Conservation (phyloP, 2,329 filamentous ascomycete species). For the Colletotrichum sp. region DNA sequence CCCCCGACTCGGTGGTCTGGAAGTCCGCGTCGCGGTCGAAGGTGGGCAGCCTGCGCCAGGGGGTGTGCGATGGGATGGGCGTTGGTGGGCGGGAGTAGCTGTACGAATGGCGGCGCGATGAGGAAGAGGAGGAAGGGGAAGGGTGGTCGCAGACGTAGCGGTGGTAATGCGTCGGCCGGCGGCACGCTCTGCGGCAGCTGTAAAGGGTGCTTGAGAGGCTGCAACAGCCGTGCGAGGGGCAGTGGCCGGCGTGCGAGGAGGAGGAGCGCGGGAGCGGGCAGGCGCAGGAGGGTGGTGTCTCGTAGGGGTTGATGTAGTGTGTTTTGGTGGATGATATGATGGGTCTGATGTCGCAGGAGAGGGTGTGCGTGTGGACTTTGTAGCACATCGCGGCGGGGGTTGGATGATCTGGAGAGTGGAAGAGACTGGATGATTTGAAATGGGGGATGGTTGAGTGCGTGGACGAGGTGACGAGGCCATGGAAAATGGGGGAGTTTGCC, state of each 20-base stretch:
- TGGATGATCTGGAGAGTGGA: fast-evolving
- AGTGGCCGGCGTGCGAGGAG: conserved; percentile 16
- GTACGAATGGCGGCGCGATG: conserved; percentile 24
- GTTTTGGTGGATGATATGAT: conserved; percentile 27
- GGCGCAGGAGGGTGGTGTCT: conserved; percentile 21
- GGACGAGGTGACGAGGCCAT: neutral
- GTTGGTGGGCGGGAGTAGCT: neutral
- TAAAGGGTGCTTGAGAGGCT: conserved; percentile 16
- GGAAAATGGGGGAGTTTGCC: neutral
- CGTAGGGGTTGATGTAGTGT: conserved; percentile 29
- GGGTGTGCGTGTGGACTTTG: conserved; percentile 28
- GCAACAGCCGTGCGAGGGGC: conserved; percentile 32
- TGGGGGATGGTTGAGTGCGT: too few relatives aligned
- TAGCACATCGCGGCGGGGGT: conserved; percentile 16
- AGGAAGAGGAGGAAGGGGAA: too few relatives aligned
- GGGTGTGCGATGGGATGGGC: fast-evolving
- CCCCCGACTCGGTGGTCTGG: neutral
- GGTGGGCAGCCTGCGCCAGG: neutral
- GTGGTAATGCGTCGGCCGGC: neutral
- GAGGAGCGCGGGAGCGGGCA: conserved; percentile 14
- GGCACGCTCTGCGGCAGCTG: conserved; percentile 21
- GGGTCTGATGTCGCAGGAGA: conserved; percentile 33
- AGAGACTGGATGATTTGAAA: too few relatives aligned
- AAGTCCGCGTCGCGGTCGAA: conserved; percentile 16
- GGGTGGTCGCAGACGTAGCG: neutral